A percentile compares a stretch with the other conserved stretches of the same genome.
phyloP scores from a whole-genome alignment of 371 early-diverging fungal genomes.

The Mucor sp. region DNA sequence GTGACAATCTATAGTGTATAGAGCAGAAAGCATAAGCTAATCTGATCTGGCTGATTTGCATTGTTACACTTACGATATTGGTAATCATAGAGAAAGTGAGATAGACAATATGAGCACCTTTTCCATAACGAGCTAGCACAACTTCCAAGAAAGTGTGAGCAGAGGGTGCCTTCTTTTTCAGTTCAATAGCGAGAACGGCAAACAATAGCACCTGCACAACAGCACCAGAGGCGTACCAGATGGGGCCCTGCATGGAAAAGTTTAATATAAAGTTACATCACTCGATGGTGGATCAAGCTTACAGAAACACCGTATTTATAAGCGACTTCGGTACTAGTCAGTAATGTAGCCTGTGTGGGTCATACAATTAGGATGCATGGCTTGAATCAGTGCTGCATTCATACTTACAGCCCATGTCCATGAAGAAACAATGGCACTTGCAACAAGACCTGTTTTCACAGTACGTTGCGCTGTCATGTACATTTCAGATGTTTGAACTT shows the following conservation, averaged over 20 bases:
- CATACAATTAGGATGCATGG: background rate
- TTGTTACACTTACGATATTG: conserved; percentile 38
- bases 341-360: conserved; percentile 36
- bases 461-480: conserved; percentile 69
- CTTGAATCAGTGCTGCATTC: background rate
- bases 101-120: conserved; percentile 59
- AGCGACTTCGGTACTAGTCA: conserved; percentile 69
- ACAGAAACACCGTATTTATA: conserved; percentile 69
- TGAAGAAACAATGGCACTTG: conserved; percentile 63
- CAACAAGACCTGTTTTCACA: conserved; percentile 70
- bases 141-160: conserved; percentile 75
- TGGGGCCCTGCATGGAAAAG: conserved; percentile 16
- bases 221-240: conserved; percentile 76
- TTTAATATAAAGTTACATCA: background rate
- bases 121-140: conserved; percentile 66
- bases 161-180: conserved; percentile 70
- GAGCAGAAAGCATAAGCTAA: background rate
- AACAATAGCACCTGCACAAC: conserved; percentile 70
- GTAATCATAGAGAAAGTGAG: conserved; percentile 59
- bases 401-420: conserved; percentile 28
- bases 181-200: conserved; percentile 69
- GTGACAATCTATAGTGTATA: conserved; percentile 56
- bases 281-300: conserved; percentile 13
- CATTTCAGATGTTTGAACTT: conserved; percentile 66
- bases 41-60: background rate